phyloP scores from a whole-genome alignment of 2,329 filamentous ascomycete genomes.

The Pseudogymnoascus sp. region DNA sequence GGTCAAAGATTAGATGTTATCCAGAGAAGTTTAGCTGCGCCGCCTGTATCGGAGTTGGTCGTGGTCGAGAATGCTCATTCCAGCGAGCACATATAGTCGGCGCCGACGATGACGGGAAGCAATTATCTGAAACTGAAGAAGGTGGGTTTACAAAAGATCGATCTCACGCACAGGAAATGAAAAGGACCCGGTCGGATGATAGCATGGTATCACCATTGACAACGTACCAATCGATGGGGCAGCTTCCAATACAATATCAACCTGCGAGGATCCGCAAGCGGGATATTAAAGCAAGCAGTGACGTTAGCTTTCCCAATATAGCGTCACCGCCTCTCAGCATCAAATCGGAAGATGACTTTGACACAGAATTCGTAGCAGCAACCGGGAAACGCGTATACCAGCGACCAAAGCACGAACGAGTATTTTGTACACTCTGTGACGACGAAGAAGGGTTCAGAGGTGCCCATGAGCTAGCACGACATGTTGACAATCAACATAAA shows the following conservation, averaged over 20 bases:
- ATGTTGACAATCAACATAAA: slow-evolving; percentile 60
- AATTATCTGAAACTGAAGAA: too few species aligned
- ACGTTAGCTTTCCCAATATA: slow-evolving; percentile 13
- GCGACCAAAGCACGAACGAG: slow-evolving; percentile 40
- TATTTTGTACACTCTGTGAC: slow-evolving; percentile 69
- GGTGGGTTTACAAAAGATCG: too few species aligned
- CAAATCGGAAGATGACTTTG: slow-evolving; percentile 25
- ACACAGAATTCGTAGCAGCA: slow-evolving; percentile 23
- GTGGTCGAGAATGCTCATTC: too few species aligned
- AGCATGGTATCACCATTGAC: slow-evolving; percentile 26
- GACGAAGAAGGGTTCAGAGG: slow-evolving; percentile 84
- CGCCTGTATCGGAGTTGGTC: too few species aligned
- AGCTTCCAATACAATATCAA: slow-evolving; percentile 24
- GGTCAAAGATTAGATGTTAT: too few species aligned
- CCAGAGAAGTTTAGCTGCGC: too few species aligned
- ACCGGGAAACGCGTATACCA: slow-evolving; percentile 28
- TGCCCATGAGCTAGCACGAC: slow-evolving; percentile 73
- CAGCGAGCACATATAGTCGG: too few species aligned
- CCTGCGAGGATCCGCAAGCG: slow-evolving; percentile 23
- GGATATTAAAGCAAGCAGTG: slow-evolving; percentile 25
- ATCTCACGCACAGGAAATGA: slow-evolving; percentile 16
- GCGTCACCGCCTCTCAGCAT: slow-evolving; percentile 14
- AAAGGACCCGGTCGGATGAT: slow-evolving; percentile 27
- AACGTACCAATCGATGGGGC: slow-evolving; percentile 26
- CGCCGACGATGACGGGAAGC: too few species aligned